These are phyloP conservation scores for Blastocystis sp. DNA, from an alignment of 352 stramenopile species.

Conservation along the genomic window DNA sequence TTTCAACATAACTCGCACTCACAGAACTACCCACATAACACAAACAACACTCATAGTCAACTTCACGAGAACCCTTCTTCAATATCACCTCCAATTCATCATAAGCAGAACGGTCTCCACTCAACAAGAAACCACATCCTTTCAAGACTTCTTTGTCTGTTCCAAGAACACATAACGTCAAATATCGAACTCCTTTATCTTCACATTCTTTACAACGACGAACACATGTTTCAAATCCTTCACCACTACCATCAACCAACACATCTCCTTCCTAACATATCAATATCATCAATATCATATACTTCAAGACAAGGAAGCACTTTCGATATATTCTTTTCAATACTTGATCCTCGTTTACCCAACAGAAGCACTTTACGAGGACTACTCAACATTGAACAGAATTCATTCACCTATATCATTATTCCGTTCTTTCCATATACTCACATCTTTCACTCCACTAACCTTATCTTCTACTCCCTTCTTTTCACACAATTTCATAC, in stretches of 20 bases:
- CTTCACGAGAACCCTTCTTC: constrained; percentile 91
- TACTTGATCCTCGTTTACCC: constrained; percentile 92
- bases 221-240: constrained; percentile 96
- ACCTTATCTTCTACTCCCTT: constrained; percentile 86
- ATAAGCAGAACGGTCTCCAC: constrained; percentile 89
- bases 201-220: constrained; percentile 85
- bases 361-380: constrained; percentile 96
- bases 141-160: constrained; percentile 37
- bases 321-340: constrained; percentile 77
- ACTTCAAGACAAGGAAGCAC: constrained; percentile 7
- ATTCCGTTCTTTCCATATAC: neutral
- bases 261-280: constrained; percentile 84
- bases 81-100: constrained; percentile 92
- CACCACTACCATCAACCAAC: constrained; percentile 96
- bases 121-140: constrained; percentile 92
- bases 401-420: constrained; percentile 70
- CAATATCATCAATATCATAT: constrained; percentile 71
- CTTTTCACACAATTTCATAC: constrained; percentile 85
- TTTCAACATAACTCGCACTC: constrained; percentile 98
- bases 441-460: constrained; percentile 84
- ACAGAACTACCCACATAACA: constrained; percentile 92
- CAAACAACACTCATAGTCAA: constrained; percentile 79
- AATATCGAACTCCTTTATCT: constrained; percentile 91
- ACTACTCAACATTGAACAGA: constrained; percentile 83
- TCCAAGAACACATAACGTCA: constrained; percentile 82